Conservation (phyloP, 2,329 filamentous ascomycete species). For the Pseudogymnoascus sp. region DNA sequence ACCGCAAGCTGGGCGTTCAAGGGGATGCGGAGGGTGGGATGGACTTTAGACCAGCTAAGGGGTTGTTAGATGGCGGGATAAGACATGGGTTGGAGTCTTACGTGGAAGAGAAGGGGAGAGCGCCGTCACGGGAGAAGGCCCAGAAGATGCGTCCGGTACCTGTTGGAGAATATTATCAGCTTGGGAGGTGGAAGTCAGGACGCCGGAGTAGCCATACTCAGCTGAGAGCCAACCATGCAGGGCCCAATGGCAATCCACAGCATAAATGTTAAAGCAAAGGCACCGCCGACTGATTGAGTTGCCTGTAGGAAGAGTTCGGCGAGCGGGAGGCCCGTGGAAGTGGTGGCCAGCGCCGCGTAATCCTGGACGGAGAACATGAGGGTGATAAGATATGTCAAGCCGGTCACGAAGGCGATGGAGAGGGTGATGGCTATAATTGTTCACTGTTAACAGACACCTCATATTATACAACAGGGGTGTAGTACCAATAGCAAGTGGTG, state of each 20-base stretch:
- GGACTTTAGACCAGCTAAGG: conserved; percentile 30
- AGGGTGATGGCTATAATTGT: conserved; percentile 36
- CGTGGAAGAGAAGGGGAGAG: conserved; percentile 31
- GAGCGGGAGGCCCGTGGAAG: conserved; percentile 37
- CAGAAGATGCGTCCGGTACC: conserved; percentile 29
- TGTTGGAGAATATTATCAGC: conserved; percentile 24
- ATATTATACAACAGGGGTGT: not conserved
- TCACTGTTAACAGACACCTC: not conserved
- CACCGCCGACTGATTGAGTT: conserved; percentile 34
- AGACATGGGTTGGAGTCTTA: conserved; percentile 12
- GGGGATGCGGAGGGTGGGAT: conserved; percentile 29
- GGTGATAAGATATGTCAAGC: conserved; percentile 41
- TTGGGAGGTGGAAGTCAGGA: not conserved
- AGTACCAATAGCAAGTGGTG: conserved; percentile 29
- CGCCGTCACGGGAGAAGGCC: conserved; percentile 40
- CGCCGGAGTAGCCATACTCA: conserved; percentile 18
- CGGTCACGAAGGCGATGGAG: conserved; percentile 42
- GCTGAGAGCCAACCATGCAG: conserved; percentile 28
- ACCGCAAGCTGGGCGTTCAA: conserved; percentile 33
- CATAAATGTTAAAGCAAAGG: conserved; percentile 36
- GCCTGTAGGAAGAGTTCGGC: conserved; percentile 41
- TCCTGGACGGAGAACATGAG: conserved; percentile 47
- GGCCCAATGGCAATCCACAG: conserved; percentile 36
- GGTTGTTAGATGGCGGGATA: conserved; percentile 16
- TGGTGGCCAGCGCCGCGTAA: conserved; percentile 36